Conservation (phyloP, 2,329 filamentous ascomycete species). For the Microcyclosporella mali region DNA sequence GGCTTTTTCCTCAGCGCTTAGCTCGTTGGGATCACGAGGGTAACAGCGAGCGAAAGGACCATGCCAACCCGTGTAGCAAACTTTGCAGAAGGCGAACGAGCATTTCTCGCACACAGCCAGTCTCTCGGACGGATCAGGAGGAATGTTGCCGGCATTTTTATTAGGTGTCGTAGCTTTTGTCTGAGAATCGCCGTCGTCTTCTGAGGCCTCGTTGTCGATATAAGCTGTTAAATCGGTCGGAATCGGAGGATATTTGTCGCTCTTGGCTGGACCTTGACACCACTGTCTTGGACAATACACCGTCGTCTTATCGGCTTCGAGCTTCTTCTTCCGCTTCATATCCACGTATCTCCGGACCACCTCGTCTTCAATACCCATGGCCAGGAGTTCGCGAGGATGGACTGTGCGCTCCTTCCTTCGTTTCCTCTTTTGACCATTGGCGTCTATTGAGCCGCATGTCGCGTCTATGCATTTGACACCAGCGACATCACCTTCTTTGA, state of each 20-base stretch:
- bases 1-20: slow-evolving; percentile 78
- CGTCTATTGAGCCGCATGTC: slow-evolving; percentile 58
- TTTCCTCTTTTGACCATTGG: slow-evolving; percentile 21
- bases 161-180: slow-evolving; percentile 4
- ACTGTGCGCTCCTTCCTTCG: slow-evolving; percentile 62
- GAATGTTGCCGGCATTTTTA: slow-evolving; percentile 14
- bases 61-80: slow-evolving; percentile 81
- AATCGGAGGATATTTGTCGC: slow-evolving; percentile 45
- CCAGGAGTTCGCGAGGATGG: slow-evolving; percentile 71
- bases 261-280: slow-evolving; percentile 81
- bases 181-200: slow-evolving; percentile 25
- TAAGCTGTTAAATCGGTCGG: slow-evolving; percentile 37
- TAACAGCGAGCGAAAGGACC: slow-evolving; percentile 73
- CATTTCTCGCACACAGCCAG: slow-evolving; percentile 85
- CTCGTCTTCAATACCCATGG: slow-evolving; percentile 50
- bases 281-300: slow-evolving; percentile 87
- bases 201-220: slow-evolving; percentile 28
- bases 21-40: slow-evolving; percentile 59
- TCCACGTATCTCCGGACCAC: slow-evolving; percentile 79
- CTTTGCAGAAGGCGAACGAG: slow-evolving; percentile 75
- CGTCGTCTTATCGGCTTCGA: slow-evolving; percentile 86
- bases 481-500: slow-evolving; percentile 74
- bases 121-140: slow-evolving; percentile 47
- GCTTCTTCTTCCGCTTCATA: slow-evolving; percentile 84
- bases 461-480: slow-evolving; percentile 75